Percentiles rank a stretch among this genome's conserved stretches.
These are phyloP conservation scores for Choiromyces venosus DNA, from an alignment of 495 filamentous ascomycete species.

Conservation along the genomic window DNA sequence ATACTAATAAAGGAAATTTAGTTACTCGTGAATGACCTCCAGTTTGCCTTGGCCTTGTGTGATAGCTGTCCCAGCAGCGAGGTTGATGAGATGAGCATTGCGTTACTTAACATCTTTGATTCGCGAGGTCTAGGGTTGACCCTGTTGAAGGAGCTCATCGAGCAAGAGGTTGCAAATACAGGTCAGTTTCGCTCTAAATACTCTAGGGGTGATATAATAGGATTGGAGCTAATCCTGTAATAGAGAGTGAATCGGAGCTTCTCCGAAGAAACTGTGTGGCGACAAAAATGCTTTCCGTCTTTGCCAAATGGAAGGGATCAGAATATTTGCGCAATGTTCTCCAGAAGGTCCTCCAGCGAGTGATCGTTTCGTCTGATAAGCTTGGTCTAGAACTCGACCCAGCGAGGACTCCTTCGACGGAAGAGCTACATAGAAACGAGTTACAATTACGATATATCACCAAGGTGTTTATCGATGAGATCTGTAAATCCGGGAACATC, in stretches of 20 bases:
- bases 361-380: conserved; percentile 57
- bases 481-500: conserved; percentile 53
- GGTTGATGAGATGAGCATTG: conserved; percentile 60
- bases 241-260: conserved; percentile 59
- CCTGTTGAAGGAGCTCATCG: conserved; percentile 59
- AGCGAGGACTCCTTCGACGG: conserved; percentile 50
- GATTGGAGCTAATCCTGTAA: conserved; percentile 13
- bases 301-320: conserved; percentile 62
- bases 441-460: conserved; percentile 57
- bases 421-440: conserved; percentile 58
- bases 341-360: conserved; percentile 56
- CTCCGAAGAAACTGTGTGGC: conserved; percentile 60
- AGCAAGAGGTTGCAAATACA: conserved; percentile 60
- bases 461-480: conserved; percentile 62
- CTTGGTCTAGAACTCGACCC: conserved; percentile 62
- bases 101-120: conserved; percentile 62
- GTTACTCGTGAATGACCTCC: conserved; percentile 56
- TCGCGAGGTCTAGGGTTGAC: conserved; percentile 55
- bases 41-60: conserved; percentile 56
- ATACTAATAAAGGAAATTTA: conserved; percentile 25
- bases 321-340: conserved; percentile 58
- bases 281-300: conserved; percentile 64
- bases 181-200: conserved; percentile 40
- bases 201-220: background rate
- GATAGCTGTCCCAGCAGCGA: conserved; percentile 60